Evolutionary conservation across 2,329 filamentous ascomycete species (phyloP), one percentile per base, ranked within the genome.

Genomic region (Colletotrichum truncatum): DNA sequence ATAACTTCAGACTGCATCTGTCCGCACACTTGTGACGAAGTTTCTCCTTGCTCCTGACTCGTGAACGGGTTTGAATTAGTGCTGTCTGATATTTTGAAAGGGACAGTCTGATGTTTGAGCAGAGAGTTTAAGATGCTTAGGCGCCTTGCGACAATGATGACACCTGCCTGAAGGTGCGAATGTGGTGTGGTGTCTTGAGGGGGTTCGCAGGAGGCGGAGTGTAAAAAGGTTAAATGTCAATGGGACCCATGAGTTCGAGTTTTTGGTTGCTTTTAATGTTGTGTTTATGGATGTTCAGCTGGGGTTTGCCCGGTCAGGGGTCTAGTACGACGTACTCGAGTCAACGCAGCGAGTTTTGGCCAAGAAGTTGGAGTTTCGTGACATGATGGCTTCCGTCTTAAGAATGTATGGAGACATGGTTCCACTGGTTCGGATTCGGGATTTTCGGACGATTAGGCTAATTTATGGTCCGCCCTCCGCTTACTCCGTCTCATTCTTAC

Each of bases 351-450:
- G 12, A 41, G 55, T 64, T 54, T 64, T 43, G 32, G 48, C 56
- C 52, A 63, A 64, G 58, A 48, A 18, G 23, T 57, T 66, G 34
- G 45, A 57, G 63, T 66, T 63, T 66, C 63, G 52, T 28, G 30
- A 18, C 26, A 52, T 16, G 45, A 52, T 46, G 23, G 51, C 14
- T 18, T 12, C 39, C 45, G 58, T 66, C 51, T 63, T 49, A 32
- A 38, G 9, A 46, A 9, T 25, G 32, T 49, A 61, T 61, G 48
- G 61, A 23, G 1, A 52, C 58, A 66, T 51, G 49, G 57, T 34
- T 53, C 38, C 32, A 62, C 34, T 32, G 43, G 14, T 43, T 46
- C 45, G 51, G 51, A n/a, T 32, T 63, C 45, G 58, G 49, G n/a
- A 34, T 46, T 11, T 25, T 59, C 23, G 48, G 32, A 54, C 30